Percentiles rank a stretch among this genome's conserved stretches.
These are phyloP conservation scores for Escovopsis sp. DNA, from an alignment of 2,329 filamentous ascomycete species.

Conservation along the genomic window DNA sequence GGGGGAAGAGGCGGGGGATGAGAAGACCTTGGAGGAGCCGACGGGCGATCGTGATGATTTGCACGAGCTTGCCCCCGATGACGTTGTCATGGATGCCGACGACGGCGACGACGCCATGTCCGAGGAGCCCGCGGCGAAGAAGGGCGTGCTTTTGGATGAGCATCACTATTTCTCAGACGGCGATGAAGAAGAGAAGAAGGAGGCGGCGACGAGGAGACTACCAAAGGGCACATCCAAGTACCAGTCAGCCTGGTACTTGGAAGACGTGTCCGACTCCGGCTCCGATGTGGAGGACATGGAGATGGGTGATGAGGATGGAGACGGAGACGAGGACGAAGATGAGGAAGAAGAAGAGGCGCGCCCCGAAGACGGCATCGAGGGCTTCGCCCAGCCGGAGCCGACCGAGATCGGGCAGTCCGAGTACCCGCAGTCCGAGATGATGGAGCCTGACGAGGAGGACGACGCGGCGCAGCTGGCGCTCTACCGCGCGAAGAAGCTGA, in stretches of 20 bases:
- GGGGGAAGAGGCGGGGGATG: slow-evolving; percentile 32
- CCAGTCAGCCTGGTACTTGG: slow-evolving; percentile 86
- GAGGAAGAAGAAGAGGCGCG: slow-evolving; percentile 45
- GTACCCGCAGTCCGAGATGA: slow-evolving; percentile 88
- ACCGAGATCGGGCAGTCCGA: slow-evolving; percentile 75
- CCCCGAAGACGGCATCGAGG: slow-evolving; percentile 74
- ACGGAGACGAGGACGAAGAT: slow-evolving; percentile 30
- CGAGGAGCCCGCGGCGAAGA: slow-evolving; percentile 37
- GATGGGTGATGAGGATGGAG: slow-evolving; percentile 39
- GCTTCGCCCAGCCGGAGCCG: slow-evolving; percentile 47
- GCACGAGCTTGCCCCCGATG: slow-evolving; percentile 73
- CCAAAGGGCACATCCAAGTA: slow-evolving; percentile 89
- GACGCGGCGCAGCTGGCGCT: slow-evolving; percentile 63
- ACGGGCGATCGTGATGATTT: slow-evolving; percentile 72
- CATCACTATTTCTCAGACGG: slow-evolving; percentile 97
- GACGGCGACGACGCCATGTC: slow-evolving; percentile 25
- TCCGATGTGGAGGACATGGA: slow-evolving; percentile 65
- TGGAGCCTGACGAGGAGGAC: slow-evolving; percentile 73
- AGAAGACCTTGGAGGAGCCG: slow-evolving; percentile 53
- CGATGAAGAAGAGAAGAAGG: slow-evolving; percentile 39
- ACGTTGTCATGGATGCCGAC: slow-evolving; percentile 57
- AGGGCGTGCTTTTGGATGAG: slow-evolving; percentile 86
- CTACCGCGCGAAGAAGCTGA: slow-evolving; percentile 63
- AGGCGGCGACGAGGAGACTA: slow-evolving; percentile 51
- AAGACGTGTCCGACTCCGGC: slow-evolving; percentile 66